Evolutionary conservation across 306 rosid species (phyloP).

Genomic region (Glycyrrhiza uralensis): DNA sequence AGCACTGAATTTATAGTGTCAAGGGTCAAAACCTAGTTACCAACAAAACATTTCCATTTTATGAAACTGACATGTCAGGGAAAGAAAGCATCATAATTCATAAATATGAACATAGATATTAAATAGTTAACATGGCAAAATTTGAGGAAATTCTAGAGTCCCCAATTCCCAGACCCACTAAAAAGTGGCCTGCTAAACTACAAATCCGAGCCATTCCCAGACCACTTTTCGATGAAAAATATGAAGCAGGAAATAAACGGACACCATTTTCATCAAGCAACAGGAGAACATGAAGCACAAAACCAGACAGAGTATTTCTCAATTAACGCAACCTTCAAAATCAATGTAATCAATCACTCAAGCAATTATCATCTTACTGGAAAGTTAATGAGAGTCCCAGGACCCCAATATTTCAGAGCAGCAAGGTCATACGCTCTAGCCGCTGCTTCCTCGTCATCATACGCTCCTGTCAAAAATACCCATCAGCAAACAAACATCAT

Average conservation of each 20-base stretch:
- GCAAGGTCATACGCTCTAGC: constrained; percentile 99
- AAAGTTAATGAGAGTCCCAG: constrained; percentile 94
- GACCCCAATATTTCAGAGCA: constrained; percentile 98
- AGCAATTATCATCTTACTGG: constrained; percentile 61
- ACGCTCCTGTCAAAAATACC: constrained; percentile 66
- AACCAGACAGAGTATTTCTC: not conserved
- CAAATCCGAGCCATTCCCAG: not conserved
- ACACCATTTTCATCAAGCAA: constrained; percentile 10
- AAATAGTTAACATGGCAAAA: not conserved
- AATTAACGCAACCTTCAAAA: not conserved
- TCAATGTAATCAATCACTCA: not conserved
- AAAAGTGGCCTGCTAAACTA: not conserved
- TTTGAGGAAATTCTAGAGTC: not conserved
- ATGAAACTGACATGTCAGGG: not conserved
- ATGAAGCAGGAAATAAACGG: not conserved
- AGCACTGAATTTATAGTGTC: not conserved
- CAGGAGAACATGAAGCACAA: not conserved
- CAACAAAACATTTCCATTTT: constrained; percentile 10
- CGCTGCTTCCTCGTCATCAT: constrained; percentile 99
- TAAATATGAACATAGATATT: not conserved
- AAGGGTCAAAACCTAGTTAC: not conserved
- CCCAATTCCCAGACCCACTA: not conserved
- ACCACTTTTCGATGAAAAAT: constrained; percentile 15
- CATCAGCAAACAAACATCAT: constrained; percentile 4
- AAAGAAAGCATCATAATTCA: not conserved